Evolutionary conservation across 2,329 filamentous ascomycete species (phyloP).

Genomic region (Aspergillus sp.): DNA sequence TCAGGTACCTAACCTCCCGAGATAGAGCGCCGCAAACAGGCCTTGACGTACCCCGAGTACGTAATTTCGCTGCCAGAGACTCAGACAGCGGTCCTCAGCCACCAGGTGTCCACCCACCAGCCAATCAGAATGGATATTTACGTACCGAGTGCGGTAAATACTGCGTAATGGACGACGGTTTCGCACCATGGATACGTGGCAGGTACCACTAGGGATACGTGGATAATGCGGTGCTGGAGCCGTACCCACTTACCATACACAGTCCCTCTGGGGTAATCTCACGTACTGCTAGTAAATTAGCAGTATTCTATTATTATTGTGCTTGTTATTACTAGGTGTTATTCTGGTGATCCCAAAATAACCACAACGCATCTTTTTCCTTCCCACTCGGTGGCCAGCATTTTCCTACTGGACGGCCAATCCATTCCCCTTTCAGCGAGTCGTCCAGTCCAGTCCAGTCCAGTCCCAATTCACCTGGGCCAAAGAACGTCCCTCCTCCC

Average conservation of each 20-base stretch:
- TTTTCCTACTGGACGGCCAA: constrained; percentile 26
- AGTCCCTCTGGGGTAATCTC: constrained; percentile 5
- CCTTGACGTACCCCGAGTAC: constrained; percentile 7
- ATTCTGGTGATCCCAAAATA: constrained; percentile 29
- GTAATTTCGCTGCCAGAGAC: constrained; percentile 1
- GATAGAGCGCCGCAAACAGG: constrained; percentile 9
- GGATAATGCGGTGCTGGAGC: not conserved
- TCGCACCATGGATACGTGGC: not conserved
- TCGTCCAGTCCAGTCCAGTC: constrained; percentile 11
- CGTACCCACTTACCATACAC: constrained; percentile 2
- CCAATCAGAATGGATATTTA: not conserved
- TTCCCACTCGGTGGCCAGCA: constrained; percentile 21
- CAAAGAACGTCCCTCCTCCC: constrained; percentile 11
- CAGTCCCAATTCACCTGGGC: constrained; percentile 20
- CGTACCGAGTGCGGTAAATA: constrained; percentile 5
- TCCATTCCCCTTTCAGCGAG: constrained; percentile 27
- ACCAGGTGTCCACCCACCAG: not conserved
- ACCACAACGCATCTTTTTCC: constrained; percentile 19
- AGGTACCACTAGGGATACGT: not conserved
- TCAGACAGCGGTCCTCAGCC: constrained; percentile 3
- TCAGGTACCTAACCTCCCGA: no score
- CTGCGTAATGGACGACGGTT: not conserved
- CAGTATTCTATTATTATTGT: not conserved
- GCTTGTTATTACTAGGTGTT: no score
- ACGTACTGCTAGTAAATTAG: constrained; percentile 17